Percentiles rank a stretch among this genome's conserved stretches.
Conservation (phyloP, 2,329 filamentous ascomycete species). For the Exophiala oligosperma region DNA sequence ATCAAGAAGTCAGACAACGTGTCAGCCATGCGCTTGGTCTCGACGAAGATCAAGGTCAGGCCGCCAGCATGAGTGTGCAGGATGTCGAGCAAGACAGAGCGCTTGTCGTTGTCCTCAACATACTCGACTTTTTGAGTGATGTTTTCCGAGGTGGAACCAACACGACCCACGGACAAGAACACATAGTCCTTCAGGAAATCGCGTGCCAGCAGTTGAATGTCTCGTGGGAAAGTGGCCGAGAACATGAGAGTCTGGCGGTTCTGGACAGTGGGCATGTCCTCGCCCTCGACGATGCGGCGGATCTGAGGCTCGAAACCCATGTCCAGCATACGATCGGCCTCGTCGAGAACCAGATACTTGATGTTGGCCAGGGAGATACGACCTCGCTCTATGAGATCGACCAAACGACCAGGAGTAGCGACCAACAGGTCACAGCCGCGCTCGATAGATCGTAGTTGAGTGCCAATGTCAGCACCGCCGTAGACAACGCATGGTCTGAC, state of each 20-base stretch:
- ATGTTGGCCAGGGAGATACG: conserved; percentile 97
- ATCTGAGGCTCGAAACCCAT: conserved; percentile 99
- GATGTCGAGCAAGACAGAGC: conserved; percentile 94
- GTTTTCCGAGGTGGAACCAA: conserved; percentile 99
- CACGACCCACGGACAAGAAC: conserved; percentile 97
- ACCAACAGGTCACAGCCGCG: conserved; percentile 95
- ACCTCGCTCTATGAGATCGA: conserved; percentile 97
- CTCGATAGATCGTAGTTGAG: conserved; percentile 97
- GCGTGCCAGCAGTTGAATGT: conserved; percentile 98
- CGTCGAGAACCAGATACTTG: conserved; percentile 97
- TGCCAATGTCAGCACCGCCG: conserved; percentile 97
- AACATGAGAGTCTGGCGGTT: conserved; percentile 99
- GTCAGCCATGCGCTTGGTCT: conserved; percentile 99
- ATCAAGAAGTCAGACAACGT: conserved; percentile 96
- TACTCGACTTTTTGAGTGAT: conserved; percentile 99
- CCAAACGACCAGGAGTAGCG: conserved; percentile 93
- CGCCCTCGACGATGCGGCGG: conserved; percentile 94
- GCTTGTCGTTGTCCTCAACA: conserved; percentile 95
- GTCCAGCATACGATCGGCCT: conserved; percentile 99
- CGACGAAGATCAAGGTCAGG: conserved; percentile 95
- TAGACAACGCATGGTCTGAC: conserved; percentile 98
- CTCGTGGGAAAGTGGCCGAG: conserved; percentile 96
- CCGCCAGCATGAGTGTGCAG: conserved; percentile 89
- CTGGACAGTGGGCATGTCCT: conserved; percentile 88
- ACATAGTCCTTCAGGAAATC: conserved; percentile 99